Conservation (phyloP, 306 rosid species). For the Calophaca sinica region DNA sequence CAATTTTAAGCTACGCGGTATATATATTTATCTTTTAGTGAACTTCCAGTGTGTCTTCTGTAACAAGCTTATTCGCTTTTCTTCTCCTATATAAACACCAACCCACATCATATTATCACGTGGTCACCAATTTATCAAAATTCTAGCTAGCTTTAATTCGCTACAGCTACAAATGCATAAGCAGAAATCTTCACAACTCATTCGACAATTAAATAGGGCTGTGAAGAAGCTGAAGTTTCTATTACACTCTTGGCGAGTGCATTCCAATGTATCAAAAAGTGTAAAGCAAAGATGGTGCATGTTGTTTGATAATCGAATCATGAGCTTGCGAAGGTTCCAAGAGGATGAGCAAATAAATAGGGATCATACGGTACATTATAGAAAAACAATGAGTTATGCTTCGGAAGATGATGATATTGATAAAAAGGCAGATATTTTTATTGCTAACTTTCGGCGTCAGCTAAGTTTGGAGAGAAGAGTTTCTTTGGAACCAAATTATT, state of each 20-base stretch:
- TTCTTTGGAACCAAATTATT: constrained; percentile 8
- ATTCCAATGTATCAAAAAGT: constrained; percentile 15
- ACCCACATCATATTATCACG: background rate
- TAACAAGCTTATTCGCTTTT: constrained; percentile 24
- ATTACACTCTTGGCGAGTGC: constrained; percentile 32
- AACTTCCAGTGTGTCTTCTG: constrained; percentile 4
- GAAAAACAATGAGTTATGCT: constrained; percentile 40
- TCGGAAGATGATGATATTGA: constrained; percentile 60
- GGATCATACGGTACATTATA: constrained; percentile 28
- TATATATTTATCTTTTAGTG: constrained; percentile 4
- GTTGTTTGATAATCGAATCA: constrained; percentile 43
- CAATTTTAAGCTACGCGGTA: constrained; percentile 36
- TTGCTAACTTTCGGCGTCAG: constrained; percentile 59
- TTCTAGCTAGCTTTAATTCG: background rate
- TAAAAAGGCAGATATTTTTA: constrained; percentile 66
- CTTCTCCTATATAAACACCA: constrained; percentile 12
- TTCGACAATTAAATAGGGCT: constrained; percentile 44
- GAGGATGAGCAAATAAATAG: constrained; percentile 45
- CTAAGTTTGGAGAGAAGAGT: constrained; percentile 55
- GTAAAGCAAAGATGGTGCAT: constrained; percentile 41
- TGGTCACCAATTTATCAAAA: constrained; percentile 7
- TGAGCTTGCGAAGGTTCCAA: constrained; percentile 43
- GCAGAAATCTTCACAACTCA: constrained; percentile 6
- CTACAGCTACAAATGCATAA: background rate
- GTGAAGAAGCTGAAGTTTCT: constrained; percentile 53